Evolutionary conservation across 139 green algal genomes (phyloP).

Genomic region (Medakamo hakoo): DNA sequence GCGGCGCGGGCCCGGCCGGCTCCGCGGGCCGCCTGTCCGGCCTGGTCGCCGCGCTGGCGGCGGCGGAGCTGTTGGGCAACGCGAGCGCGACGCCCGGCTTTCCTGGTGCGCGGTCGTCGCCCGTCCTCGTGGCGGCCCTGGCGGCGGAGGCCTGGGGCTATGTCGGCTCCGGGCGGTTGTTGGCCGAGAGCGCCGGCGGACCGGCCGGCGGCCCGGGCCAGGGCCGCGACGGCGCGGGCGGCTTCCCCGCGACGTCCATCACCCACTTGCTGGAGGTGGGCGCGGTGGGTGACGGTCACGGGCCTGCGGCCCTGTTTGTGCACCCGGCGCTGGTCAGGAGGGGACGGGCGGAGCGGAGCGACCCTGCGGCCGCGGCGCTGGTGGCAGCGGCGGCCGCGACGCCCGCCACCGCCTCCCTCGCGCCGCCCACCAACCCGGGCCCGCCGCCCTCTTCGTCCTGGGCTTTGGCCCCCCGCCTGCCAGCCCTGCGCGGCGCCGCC

Average conservation of each 20-base stretch:
- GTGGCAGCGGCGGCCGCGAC: no score
- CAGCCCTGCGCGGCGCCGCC: not conserved
- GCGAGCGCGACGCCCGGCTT: not conserved
- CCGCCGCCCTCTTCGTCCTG: not conserved
- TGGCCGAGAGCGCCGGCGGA: conserved; percentile 29
- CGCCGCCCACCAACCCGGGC: not conserved
- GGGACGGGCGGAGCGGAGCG: not conserved
- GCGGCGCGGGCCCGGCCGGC: conserved; percentile 19
- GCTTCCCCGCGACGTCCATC: not conserved
- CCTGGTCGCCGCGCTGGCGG: conserved; percentile 49
- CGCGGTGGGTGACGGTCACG: not conserved
- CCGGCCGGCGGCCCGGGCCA: conserved; percentile 13
- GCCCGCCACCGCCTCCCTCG: no score
- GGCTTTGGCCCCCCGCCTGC: not conserved
- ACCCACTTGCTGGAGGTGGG: not conserved
- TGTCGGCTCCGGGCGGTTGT: conserved; percentile 45
- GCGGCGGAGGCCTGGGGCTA: conserved; percentile 43
- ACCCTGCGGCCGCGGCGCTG: no score
- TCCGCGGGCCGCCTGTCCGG: conserved; percentile 40
- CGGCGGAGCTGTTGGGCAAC: conserved; percentile 30
- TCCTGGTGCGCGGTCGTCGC: not conserved
- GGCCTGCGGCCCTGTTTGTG: no score
- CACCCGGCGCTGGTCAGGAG: no score
- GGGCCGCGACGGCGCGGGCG: not conserved
- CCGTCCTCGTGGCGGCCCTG: conserved; percentile 45